Evolutionary conservation across 306 rosid genomes (phyloP), one percentile per base, ranked within the genome.

Genomic region (Lotus japonicus): DNA sequence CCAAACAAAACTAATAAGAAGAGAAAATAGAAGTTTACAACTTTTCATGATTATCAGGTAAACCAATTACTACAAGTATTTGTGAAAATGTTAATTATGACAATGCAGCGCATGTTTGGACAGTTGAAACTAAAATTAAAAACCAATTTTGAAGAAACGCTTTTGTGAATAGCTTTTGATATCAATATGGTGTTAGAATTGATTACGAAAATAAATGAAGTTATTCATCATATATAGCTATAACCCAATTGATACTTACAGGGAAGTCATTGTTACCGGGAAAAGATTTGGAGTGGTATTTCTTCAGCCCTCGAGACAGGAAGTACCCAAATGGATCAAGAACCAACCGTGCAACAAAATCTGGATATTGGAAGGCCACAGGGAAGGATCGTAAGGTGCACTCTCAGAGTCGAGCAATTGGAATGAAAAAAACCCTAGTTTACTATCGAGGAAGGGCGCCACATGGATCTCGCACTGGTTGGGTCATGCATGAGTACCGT

Each of bases 401-500:
- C 43, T 90, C 97, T 0, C 92, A 86, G 45, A 62, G 67, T 2
- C 81, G 91, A 0, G 79, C 97, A 0, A 87, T 94, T 11, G 99
- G 99, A 2, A 94, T 87, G 97, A 94, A 94, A 84, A 94, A 94
- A 85, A 94, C 99, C 81, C 87, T 94, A 70, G 99, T 94, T 83
- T 94, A 94, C 78, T 94, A 94, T 67, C 28, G 97, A 35, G 99
- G 99, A 3, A 82, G 99, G 53, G 99, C 99, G 4, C 99, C 99
- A 0, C 99, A 94, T 33, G 99, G 99, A 0, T 74, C 73, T 13
- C 91, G 99, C n/a, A 87, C 97, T 0, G 87, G 77, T 50, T 94
- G 99, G 99, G 96, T 94, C 46, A 94, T 94, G 99, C 99, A 94
- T 45, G 99, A 94, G 42, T 94, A 94, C 13, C 97, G 99, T 53